Evolutionary conservation across 2,329 filamentous ascomycete species (phyloP).

Genomic region (Phaeomoniella chlamydospora): DNA sequence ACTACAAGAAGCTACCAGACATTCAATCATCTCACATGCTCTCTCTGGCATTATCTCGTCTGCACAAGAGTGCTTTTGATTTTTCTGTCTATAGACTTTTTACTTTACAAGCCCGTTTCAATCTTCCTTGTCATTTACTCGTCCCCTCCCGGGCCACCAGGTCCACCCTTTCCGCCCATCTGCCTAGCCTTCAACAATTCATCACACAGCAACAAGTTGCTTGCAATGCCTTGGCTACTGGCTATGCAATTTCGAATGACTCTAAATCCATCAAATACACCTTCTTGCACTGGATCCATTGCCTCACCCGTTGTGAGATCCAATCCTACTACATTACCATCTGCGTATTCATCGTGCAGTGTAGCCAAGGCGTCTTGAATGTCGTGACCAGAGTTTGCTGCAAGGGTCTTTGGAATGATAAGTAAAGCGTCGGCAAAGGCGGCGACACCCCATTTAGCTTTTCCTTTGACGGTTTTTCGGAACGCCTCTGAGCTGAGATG

Average conservation of each 20-base stretch:
- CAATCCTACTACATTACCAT: slow-evolving; percentile 76
- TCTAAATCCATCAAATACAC: slow-evolving; percentile 91
- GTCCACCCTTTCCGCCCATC: slow-evolving; percentile 48
- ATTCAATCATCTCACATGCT: no score
- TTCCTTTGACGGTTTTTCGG: slow-evolving; percentile 84
- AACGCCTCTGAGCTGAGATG: slow-evolving; percentile 81
- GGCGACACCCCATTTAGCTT: slow-evolving; percentile 89
- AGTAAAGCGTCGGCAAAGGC: slow-evolving; percentile 92
- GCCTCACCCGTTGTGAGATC: slow-evolving; percentile 77
- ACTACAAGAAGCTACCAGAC: no score
- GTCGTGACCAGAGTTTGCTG: slow-evolving; percentile 89
- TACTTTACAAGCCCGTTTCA: no score
- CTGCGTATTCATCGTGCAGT: slow-evolving; percentile 70
- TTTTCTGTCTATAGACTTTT: no score
- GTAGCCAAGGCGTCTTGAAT: slow-evolving; percentile 85
- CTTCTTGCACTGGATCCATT: slow-evolving; percentile 87
- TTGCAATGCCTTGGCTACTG: slow-evolving; percentile 87
- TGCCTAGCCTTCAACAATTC: slow-evolving; percentile 95
- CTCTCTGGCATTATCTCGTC: no score
- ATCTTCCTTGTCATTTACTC: slow-evolving; percentile 4
- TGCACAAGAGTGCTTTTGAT: no score
- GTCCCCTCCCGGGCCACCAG: slow-evolving; percentile 20
- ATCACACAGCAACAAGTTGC: slow-evolving; percentile 87
- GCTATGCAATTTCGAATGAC: slow-evolving; percentile 88
- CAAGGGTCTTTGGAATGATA: slow-evolving; percentile 92